phyloP scores from a whole-genome alignment of 306 rosid genomes.

The Pyrus communis region DNA sequence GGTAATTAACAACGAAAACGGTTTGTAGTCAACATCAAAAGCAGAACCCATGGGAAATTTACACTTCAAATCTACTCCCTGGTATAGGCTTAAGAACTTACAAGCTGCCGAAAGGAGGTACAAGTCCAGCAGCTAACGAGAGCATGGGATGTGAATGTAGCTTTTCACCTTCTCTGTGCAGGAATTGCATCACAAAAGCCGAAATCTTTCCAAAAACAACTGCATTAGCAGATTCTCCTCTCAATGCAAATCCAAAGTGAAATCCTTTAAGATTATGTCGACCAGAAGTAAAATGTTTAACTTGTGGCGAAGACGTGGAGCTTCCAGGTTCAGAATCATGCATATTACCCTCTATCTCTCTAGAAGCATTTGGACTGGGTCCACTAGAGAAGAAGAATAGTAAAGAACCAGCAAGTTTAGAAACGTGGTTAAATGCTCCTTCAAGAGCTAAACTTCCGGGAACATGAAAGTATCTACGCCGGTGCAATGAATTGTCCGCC shows the following conservation, averaged over 20 bases:
- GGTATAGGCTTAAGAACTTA: conserved; percentile 24
- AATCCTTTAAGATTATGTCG: conserved; percentile 29
- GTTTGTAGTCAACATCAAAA: not conserved
- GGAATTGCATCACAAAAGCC: conserved; percentile 31
- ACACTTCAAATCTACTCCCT: conserved; percentile 5
- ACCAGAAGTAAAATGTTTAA: conserved; percentile 36
- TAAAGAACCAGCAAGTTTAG: conserved; percentile 60
- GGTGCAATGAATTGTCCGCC: conserved; percentile 41
- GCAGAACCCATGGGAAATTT: not conserved
- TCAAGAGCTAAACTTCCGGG: conserved; percentile 58
- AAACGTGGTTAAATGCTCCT: conserved; percentile 45
- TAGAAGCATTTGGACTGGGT: conserved; percentile 25
- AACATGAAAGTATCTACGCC: conserved; percentile 22
- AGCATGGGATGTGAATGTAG: conserved; percentile 47
- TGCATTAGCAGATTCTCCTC: conserved; percentile 22
- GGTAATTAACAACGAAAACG: conserved; percentile 14
- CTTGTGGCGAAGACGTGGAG: conserved; percentile 17
- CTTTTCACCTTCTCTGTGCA: conserved; percentile 50
- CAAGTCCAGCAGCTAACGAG: conserved; percentile 63
- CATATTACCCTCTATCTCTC: conserved; percentile 31
- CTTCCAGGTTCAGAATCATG: conserved; percentile 31
- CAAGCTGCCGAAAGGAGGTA: conserved; percentile 74
- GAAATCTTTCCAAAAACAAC: conserved; percentile 46
- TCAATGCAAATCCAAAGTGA: conserved; percentile 38
- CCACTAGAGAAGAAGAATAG: conserved; percentile 45